A percentile compares a stretch with the other conserved stretches of the same genome.
Conservation (phyloP, 2,329 filamentous ascomycete genomes). For the Xylariaceae sp. region DNA sequence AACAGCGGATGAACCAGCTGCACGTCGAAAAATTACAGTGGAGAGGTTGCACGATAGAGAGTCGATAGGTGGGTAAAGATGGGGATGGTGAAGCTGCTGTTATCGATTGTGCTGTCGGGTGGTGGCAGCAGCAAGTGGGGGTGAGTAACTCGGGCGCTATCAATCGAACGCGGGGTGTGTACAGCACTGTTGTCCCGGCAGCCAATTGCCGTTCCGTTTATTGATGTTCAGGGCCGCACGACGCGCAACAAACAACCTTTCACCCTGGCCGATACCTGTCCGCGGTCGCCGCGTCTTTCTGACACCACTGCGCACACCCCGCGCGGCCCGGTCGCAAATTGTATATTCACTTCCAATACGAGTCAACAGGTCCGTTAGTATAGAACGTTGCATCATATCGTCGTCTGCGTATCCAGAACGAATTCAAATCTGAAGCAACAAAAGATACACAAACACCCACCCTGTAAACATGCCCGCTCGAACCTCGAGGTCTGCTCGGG, state of each 20-base stretch:
- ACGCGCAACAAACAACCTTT: background rate
- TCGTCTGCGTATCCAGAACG: background rate
- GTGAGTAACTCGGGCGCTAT: background rate
- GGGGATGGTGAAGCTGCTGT: background rate
- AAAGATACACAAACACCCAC: background rate
- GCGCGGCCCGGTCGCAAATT: too few relatives aligned
- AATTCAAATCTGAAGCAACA: background rate
- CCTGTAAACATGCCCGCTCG: slow-evolving; percentile 45
- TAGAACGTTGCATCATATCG: too few relatives aligned
- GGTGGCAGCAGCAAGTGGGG: slow-evolving; percentile 1
- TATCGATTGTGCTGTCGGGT: background rate
- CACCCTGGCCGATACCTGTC: background rate
- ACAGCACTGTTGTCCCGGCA: slow-evolving; percentile 18
- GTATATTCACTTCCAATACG: too few relatives aligned
- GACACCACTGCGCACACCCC: too few relatives aligned
- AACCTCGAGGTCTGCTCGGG: slow-evolving; percentile 44
- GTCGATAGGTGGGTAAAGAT: background rate
- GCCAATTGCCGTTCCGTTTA: slow-evolving; percentile 8
- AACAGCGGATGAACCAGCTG: background rate
- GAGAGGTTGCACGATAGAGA: slow-evolving; percentile 11
- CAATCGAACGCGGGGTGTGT: slow-evolving; percentile 1
- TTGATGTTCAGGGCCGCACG: slow-evolving; percentile 1
- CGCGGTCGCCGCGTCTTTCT: background rate
- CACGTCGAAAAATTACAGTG: slow-evolving; percentile 21
- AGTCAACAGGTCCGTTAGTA: too few relatives aligned